A percentile compares a stretch with the other conserved stretches of the same genome.
These are phyloP conservation scores for Ascochyta koolunga DNA, from an alignment of 2,329 filamentous ascomycete genomes.

Conservation along the genomic window DNA sequence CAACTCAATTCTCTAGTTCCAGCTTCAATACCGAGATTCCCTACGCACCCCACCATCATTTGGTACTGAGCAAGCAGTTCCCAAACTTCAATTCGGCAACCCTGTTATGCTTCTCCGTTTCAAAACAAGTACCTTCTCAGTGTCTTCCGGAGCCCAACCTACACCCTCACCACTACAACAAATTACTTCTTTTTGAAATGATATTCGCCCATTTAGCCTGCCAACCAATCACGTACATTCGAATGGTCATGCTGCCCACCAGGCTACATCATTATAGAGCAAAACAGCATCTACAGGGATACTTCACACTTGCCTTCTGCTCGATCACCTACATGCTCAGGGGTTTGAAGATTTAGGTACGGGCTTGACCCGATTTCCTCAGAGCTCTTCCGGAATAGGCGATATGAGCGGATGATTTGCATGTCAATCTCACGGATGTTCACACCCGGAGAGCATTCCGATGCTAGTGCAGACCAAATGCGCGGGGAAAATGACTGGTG, in stretches of 20 bases:
- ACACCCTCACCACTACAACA: not conserved
- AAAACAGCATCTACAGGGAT: not conserved
- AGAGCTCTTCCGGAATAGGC: not conserved
- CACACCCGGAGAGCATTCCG: conserved; percentile 2
- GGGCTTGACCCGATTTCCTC: not conserved
- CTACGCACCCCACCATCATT: not conserved
- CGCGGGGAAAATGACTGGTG: conserved; percentile 9
- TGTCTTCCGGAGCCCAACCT: not conserved
- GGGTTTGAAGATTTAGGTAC: conserved; percentile 1
- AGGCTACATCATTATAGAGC: not conserved
- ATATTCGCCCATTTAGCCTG: not conserved
- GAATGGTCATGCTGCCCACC: not conserved
- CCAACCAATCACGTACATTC: not conserved
- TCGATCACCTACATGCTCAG: not conserved
- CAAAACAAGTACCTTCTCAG: no score
- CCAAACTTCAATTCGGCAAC: not conserved
- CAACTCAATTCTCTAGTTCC: not conserved
- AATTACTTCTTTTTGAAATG: not conserved
- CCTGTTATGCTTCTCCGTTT: no score
- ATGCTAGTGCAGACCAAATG: conserved; percentile 2
- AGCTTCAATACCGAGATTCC: not conserved
- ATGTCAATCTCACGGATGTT: conserved; percentile 1
- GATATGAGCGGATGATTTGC: conserved; percentile 10
- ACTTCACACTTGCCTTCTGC: not conserved
- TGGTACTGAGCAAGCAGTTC: not conserved